A percentile compares a stretch with the other conserved stretches of the same genome.
These are phyloP conservation scores for Chrysopogon serrulatus DNA, from an alignment of 176 grass and related monocot genomes.

Conservation along the genomic window DNA sequence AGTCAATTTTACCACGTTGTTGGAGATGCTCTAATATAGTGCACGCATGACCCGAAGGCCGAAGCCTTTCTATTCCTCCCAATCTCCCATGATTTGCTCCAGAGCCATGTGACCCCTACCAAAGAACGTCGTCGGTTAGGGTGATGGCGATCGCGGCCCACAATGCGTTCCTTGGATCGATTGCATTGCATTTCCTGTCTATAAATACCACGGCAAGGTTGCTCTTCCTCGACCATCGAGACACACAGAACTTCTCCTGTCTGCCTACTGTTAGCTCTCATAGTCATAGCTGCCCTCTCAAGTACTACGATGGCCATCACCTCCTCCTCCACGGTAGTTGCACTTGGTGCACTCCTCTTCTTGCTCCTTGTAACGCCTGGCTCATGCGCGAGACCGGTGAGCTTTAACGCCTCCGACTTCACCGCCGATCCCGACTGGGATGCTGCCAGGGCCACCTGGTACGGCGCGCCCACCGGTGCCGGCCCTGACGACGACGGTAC, in stretches of 20 bases:
- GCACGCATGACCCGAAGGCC: background rate
- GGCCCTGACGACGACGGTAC: constrained; percentile 54
- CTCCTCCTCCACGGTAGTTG: background rate
- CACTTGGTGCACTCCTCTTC: constrained; percentile 17
- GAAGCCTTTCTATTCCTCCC: background rate
- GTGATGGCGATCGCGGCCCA: constrained; percentile 29
- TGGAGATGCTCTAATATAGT: background rate
- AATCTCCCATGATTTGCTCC: constrained; percentile 42
- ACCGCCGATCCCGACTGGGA: constrained; percentile 48
- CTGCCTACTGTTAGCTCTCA: background rate
- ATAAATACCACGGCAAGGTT: constrained; percentile 32
- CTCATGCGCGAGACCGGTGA: background rate
- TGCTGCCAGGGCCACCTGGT: constrained; percentile 61
- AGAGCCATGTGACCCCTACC: constrained; percentile 46
- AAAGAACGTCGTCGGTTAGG: constrained; percentile 17
- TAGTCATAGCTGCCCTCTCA: background rate
- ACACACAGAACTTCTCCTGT: constrained; percentile 6
- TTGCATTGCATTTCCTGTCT: background rate
- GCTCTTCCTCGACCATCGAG: constrained; percentile 20
- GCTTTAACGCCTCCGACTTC: constrained; percentile 17
- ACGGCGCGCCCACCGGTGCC: constrained; percentile 58
- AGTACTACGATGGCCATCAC: background rate
- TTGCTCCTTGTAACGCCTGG: constrained; percentile 16
- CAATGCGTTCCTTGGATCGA: background rate
- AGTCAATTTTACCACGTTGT: too few species aligned